Evolutionary conservation across 2,329 filamentous ascomycete species (phyloP), one percentile per base, ranked within the genome.

Genomic region (Monilinia aucupariae): DNA sequence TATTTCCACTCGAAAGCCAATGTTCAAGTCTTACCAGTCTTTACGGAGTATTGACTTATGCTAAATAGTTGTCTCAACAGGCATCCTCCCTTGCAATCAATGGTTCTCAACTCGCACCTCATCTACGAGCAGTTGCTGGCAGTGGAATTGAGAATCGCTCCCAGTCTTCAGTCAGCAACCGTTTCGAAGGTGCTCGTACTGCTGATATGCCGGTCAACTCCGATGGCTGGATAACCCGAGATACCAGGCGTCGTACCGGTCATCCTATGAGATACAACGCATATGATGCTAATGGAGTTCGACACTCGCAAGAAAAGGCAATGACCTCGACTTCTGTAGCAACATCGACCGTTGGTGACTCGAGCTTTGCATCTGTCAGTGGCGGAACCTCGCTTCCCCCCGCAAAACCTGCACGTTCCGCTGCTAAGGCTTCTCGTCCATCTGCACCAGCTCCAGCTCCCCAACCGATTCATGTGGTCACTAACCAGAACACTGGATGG

Each of bases 161-260:
- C 2, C 45, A 60, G 34, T 66, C 67, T 3, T 68, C 67, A 15
- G 47, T 56, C 10, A 72, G 66, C 45, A 70, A 71, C 43, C 54
- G 62, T 8, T 68, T 66, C 34, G 64, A 71, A 47, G 52, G 37
- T 37, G 61, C 39, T 30, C 52, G 61, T 37, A 62, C 32, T 37
- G 59, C 39, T 5, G 63, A 60, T 48, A 25, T 64, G 30, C 22
- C n/a, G 12, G 7, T 39, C 47, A 45, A 32, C 8, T 41, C 25
- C 8, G 41, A 27, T 5, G 56, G 13, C 1, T 68, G 67, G 66
- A 32, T 55, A 22, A 56, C 60, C 17, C 52, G 59, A 9, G 63
- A 67, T 41, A 59, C 61, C 13, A 53, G 66, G 56, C 64, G 65
- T 37, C 54, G 59, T 12, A 17, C 39, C 27, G 32, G 53, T 12